phyloP scores from a whole-genome alignment of 805 yeast species.

The Saccharomycopsis amapae region DNA sequence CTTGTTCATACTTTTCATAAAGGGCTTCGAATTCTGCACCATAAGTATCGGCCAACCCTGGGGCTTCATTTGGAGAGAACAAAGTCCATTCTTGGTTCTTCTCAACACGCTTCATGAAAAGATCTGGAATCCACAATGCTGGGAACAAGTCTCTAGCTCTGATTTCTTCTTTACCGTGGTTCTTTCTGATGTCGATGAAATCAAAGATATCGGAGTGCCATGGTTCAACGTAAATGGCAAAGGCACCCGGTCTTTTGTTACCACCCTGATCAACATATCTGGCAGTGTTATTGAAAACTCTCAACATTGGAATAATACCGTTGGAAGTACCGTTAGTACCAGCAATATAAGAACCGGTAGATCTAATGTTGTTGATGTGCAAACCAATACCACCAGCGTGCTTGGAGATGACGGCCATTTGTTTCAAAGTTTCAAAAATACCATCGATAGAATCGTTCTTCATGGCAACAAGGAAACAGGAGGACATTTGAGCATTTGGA shows the following conservation, averaged over 20 bases:
- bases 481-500: slow-evolving; percentile 75
- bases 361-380: slow-evolving; percentile 79
- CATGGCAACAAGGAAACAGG: slow-evolving; percentile 89
- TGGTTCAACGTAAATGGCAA: slow-evolving; percentile 89
- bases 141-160: slow-evolving; percentile 91
- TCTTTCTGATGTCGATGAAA: slow-evolving; percentile 78
- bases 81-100: slow-evolving; percentile 75
- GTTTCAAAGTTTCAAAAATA: slow-evolving; percentile 81
- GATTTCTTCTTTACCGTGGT: slow-evolving; percentile 90
- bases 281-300: slow-evolving; percentile 93
- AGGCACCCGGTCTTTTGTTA: slow-evolving; percentile 96
- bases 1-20: slow-evolving; percentile 65
- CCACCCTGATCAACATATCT: slow-evolving; percentile 98
- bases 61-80: slow-evolving; percentile 84
- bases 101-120: slow-evolving; percentile 89
- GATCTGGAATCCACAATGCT: slow-evolving; percentile 92
- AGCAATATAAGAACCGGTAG: slow-evolving; percentile 80
- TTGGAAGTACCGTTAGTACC: slow-evolving; percentile 90
- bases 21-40: slow-evolving; percentile 77
- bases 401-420: slow-evolving; percentile 85
- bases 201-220: slow-evolving; percentile 95
- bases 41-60: slow-evolving; percentile 73
- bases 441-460: slow-evolving; percentile 95
- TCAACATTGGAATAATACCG: slow-evolving; percentile 92
- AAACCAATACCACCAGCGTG: slow-evolving; percentile 95